phyloP scores from a whole-genome alignment of 768 basidiomycete genomes.

The Dioszegia aurantiaca region DNA sequence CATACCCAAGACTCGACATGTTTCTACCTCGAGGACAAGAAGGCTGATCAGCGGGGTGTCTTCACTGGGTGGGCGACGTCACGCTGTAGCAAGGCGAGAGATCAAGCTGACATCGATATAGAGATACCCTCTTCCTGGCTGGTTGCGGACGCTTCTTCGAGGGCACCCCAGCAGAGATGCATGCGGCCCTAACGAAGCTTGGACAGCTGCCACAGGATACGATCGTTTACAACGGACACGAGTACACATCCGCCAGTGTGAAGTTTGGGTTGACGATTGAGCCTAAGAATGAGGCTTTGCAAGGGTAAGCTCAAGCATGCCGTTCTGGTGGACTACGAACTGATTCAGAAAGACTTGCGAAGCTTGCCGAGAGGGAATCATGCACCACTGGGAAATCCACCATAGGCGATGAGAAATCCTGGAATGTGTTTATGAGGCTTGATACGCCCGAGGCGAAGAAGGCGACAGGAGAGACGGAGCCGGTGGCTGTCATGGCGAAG shows the following conservation, averaged over 20 bases:
- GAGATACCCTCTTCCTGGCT: conserved; percentile 76
- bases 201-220: conserved; percentile 74
- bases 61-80: conserved; percentile 68
- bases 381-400: conserved; percentile 78
- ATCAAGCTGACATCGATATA: conserved; percentile 20
- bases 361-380: conserved; percentile 61
- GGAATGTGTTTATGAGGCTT: conserved; percentile 93
- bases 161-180: conserved; percentile 61
- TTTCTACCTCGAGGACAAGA: conserved; percentile 66
- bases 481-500: conserved; percentile 66
- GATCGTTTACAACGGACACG: conserved; percentile 82
- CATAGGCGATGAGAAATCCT: conserved; percentile 86
- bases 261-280: conserved; percentile 61
- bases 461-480: conserved; percentile 57
- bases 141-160: conserved; percentile 97
- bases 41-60: conserved; percentile 64
- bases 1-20: conserved; percentile 97
- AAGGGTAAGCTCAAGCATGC: conserved; percentile 46
- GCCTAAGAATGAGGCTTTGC: conserved; percentile 61
- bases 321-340: background rate
- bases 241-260: conserved; percentile 75
- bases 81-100: background rate
- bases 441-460: conserved; percentile 63
- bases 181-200: conserved; percentile 67
- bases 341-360: conserved; percentile 54